Base-by-base conservation (phyloP, 768 basidiomycete genomes). In the Pulveroboletus sp. region DNA sequence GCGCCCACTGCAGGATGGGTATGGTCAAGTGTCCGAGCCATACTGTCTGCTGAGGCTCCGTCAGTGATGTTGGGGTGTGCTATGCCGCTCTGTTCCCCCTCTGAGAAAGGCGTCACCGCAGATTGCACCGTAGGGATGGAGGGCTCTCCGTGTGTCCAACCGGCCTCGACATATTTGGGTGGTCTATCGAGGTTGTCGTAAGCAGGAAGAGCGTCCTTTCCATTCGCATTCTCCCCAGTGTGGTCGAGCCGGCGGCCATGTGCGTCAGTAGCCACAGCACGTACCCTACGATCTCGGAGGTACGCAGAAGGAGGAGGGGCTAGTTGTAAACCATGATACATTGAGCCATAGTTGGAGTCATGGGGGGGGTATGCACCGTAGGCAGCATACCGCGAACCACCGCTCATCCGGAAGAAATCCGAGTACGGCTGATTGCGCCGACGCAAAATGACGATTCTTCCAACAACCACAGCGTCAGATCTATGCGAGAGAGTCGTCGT, bases 181-280 rank as follows among this genome's bases (percentile, higher is more conserved):
- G 77, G 78, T 9, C 75, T 68, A 28, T 76, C 77, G 11, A 60
- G 43, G 12, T 54, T 61, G 39, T 78, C 73, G 40, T 79, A 80
- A 5, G 76, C 75, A 8, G 78, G 78, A 24, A 79, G 68, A 0
- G 58, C 50, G 30, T 79, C 78, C 53, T 78, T 79, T 51, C 75
- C 73, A 0, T 63, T 60, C 48, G 66, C 51, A 10, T 57, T 58
- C 15, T 69, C 71, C 44, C 69, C 69, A 35, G 70, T 60, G 1
- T 53, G 47, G 8, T 57, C 61, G 8, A 61, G 38, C 18, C 76
- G 62, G 42, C 78, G 71, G 14, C 78, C 78, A 8, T 54, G 56
- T 15, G 58, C 65, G 53, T 77, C 77, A 0, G 64, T 67, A 51
- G 77, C 76, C 0, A 59, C 55, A 0, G 71, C 72, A 37, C 54